Evolutionary conservation across 2,329 filamentous ascomycete species (phyloP).

Genomic region (Alternaria viburni): DNA sequence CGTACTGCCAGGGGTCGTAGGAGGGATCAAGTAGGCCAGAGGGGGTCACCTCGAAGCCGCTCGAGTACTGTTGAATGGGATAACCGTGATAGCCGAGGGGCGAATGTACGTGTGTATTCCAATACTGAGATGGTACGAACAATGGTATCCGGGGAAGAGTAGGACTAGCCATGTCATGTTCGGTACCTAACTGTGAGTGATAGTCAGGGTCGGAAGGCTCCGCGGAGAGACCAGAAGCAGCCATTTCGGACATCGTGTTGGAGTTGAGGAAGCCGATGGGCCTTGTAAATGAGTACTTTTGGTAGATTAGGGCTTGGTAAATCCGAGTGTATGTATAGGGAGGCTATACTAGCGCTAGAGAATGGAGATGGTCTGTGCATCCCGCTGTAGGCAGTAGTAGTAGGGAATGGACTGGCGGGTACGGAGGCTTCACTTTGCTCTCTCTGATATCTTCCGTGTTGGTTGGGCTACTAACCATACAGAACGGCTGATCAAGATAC

Average conservation of each 20-base stretch:
- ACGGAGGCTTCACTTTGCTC: background rate
- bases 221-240: background rate
- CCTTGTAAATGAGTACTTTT: background rate
- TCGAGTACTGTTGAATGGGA: background rate
- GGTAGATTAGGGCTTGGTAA: background rate
- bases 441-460: background rate
- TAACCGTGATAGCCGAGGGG: background rate
- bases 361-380: background rate
- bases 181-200: background rate
- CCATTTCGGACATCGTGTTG: background rate
- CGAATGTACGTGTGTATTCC: background rate
- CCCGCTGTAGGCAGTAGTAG: background rate
- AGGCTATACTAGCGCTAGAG: background rate
- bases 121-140: background rate
- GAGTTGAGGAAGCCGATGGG: background rate
- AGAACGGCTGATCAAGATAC: background rate
- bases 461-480: background rate
- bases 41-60: background rate
- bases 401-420: background rate
- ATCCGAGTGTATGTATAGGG: background rate
- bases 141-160: background rate
- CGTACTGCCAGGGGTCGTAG: background rate
- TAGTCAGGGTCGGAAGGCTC: background rate
- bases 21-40: background rate
- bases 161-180: background rate